Base-by-base conservation (phyloP, 768 basidiomycete genomes). In the Suillus variegatus region DNA sequence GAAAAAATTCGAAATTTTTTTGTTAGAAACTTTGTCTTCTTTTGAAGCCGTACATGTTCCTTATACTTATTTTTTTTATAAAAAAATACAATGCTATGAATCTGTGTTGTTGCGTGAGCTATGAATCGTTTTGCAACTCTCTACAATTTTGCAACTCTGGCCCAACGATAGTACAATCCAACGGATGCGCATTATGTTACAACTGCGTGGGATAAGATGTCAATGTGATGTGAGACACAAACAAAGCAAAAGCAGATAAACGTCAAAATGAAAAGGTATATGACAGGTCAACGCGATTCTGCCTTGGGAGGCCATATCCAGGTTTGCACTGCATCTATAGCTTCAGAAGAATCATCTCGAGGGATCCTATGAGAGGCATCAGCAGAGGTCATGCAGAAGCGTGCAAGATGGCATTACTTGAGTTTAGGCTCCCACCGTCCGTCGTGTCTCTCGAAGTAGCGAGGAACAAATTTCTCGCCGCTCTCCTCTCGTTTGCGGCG, bases 351-450 rank as follows among this genome's bases (percentile, higher is more conserved):
- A 68, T 93, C 85, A 64, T 85, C 82, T 16, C 62, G 73, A 61
- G 94, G 91, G 46, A 94, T 78, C 41, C 95, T 95, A 69, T 10
- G 28, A 18, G 32, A 40, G 10, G n/a, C 60, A 68, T 67, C 20
- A 64, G 61, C 55, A 35, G 54, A 56, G 46, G 40, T 40, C 28
- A 61, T 25, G 49, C 60, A 60, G 54, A 56, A 44, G 47, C 38
- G 43, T 7, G 28, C 44, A 43, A 25, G 61, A 22, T 28, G 38
- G 35, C 82, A 90, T 66, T 73, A 92, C 91, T 77, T 80, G 68
- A 98, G 78, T 74, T 89, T 93, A 2, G 95, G 94, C 66, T 85
- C 80, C 91, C 94, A 98, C 70, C 88, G 87, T 7, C 93, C 93
- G 65, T 92, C 87, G 62, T 79, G 80, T 70, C 85, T 78, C 75